Evolutionary conservation across 371 early-diverging fungal species (phyloP).

Genomic region (Mucor ambiguus): DNA sequence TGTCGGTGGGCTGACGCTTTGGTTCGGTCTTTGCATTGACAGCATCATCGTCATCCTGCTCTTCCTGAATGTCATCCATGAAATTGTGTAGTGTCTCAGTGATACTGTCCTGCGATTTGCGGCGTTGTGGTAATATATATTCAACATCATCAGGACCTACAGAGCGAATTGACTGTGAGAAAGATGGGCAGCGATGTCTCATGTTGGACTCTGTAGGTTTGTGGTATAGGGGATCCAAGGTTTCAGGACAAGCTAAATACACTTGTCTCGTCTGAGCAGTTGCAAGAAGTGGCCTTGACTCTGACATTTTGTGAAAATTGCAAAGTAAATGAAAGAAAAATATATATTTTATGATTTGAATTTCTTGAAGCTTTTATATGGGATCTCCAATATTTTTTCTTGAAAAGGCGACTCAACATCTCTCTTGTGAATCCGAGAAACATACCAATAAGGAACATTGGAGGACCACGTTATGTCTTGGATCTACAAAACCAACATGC

Average conservation of each 20-base stretch:
- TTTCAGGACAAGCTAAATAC: slow-evolving; percentile 10
- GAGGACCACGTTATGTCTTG: neutral
- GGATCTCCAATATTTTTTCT: neutral
- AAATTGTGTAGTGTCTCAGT: neutral
- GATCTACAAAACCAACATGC: neutral
- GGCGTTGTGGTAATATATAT: neutral
- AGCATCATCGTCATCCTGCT: neutral
- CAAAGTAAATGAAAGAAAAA: neutral
- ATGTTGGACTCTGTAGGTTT: neutral
- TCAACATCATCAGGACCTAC: neutral
- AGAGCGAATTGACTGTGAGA: neutral
- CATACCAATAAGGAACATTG: neutral
- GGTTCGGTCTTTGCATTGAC: neutral
- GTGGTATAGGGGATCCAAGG: slow-evolving; percentile 8
- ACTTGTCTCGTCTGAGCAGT: slow-evolving; percentile 12
- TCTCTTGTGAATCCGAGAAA: neutral
- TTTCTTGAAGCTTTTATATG: neutral
- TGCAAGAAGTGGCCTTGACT: slow-evolving; percentile 7
- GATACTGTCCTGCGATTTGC: neutral
- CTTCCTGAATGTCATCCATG: neutral
- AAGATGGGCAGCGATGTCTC: neutral
- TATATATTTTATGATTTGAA: neutral
- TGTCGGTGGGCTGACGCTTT: neutral
- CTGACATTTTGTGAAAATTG: neutral
- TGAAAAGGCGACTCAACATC: neutral